A percentile compares a stretch with the other conserved stretches of the same genome.
phyloP scores from a whole-genome alignment of 352 stramenopile genomes.

The Pythium aquatile region DNA sequence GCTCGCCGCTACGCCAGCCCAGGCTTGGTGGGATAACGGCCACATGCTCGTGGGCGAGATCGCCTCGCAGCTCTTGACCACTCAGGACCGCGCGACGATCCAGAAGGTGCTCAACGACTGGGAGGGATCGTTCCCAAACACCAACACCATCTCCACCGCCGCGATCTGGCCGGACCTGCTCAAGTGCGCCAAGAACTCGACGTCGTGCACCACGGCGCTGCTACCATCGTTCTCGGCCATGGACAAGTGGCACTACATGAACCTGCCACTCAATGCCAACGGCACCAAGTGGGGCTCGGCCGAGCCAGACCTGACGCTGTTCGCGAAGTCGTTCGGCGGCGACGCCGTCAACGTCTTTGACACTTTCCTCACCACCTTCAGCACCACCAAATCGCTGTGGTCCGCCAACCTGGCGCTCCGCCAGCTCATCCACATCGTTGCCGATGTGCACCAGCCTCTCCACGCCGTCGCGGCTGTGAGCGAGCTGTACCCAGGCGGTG shows the following conservation, averaged over 20 bases:
- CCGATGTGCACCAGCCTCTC: conserved; percentile 60
- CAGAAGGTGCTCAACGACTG: conserved; percentile 28
- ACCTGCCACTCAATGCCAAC: conserved; percentile 61
- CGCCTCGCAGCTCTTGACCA: conserved; percentile 30
- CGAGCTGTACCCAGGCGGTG: conserved; percentile 41
- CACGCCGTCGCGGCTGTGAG: conserved; percentile 53
- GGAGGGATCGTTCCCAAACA: conserved; percentile 33
- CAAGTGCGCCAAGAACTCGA: conserved; percentile 25
- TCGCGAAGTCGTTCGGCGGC: conserved; percentile 50
- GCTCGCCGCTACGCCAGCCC: conserved; percentile 10
- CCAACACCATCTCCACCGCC: conserved; percentile 29
- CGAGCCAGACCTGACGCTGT: conserved; percentile 46
- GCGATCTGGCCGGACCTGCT: conserved; percentile 38
- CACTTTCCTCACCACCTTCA: conserved; percentile 44
- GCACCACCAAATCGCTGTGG: conserved; percentile 64
- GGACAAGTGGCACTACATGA: conserved; percentile 72
- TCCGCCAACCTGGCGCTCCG: conserved; percentile 55
- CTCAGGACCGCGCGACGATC: conserved; percentile 25
- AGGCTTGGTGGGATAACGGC: conserved; percentile 35
- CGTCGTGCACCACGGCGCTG: conserved; percentile 15
- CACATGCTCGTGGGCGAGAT: conserved; percentile 37
- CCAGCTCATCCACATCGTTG: conserved; percentile 72
- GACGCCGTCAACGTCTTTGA: conserved; percentile 47
- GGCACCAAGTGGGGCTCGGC: conserved; percentile 38
- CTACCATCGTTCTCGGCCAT: conserved; percentile 47